phyloP scores from a whole-genome alignment of 768 basidiomycete genomes.

The Nidula microcarpa region DNA sequence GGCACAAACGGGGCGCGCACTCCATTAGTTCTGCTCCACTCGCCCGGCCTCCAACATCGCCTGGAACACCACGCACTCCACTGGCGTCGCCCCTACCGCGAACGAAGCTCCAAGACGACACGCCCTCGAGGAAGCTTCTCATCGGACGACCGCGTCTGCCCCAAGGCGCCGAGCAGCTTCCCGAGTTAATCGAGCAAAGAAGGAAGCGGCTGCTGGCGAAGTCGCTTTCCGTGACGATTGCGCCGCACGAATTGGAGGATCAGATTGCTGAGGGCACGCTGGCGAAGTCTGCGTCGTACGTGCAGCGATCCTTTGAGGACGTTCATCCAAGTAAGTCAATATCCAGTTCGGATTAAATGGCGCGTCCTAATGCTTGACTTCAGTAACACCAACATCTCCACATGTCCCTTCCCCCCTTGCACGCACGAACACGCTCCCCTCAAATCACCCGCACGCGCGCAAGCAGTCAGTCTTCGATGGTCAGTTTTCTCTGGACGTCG shows the following conservation, averaged over 20 bases:
- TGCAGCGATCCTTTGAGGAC: conserved; percentile 21
- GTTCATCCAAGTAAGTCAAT: conserved; percentile 12
- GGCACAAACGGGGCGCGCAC: conserved; percentile 71
- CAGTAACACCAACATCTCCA: conserved; percentile 27
- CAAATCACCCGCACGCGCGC: conserved; percentile 74
- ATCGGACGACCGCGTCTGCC: conserved; percentile 40
- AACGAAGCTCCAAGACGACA: conserved; percentile 19
- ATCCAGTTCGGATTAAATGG: background rate
- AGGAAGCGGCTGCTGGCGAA: conserved; percentile 52
- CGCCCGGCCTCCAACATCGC: conserved; percentile 79
- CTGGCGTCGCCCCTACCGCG: conserved; percentile 17
- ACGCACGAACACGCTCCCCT: conserved; percentile 48
- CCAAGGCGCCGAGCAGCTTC: conserved; percentile 33
- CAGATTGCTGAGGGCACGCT: conserved; percentile 24
- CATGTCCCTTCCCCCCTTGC: conserved; percentile 41
- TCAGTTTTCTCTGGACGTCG: conserved; percentile 27
- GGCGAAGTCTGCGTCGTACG: conserved; percentile 23
- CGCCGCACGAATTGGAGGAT: conserved; percentile 43
- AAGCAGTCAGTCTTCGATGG: conserved; percentile 68
- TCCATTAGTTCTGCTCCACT: conserved; percentile 82
- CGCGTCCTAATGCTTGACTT: background rate
- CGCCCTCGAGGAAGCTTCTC: conserved; percentile 45
- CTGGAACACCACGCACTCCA: conserved; percentile 50
- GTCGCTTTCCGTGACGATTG: conserved; percentile 65
- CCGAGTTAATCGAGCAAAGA: conserved; percentile 49